Evolutionary conservation across 2,329 filamentous ascomycete genomes (phyloP), one percentile per base, ranked within the genome.

Genomic region (Fusarium praegraminearum): DNA sequence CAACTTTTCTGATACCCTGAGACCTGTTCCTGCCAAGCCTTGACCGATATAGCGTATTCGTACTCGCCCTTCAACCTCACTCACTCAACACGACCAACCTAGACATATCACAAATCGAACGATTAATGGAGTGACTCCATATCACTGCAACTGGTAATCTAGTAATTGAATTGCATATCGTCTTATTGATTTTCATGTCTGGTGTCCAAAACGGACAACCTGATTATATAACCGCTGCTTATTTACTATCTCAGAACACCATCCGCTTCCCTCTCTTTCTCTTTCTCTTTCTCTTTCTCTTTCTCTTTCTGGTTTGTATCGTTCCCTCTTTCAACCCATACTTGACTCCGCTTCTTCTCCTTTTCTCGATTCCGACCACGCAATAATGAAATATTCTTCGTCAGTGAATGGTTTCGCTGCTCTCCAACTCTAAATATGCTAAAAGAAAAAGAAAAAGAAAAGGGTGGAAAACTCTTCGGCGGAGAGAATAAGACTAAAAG

Each of bases 391-490:
- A 73, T 63, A 57, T 62, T 65, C 53, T 69, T 73, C 69, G 62
- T 74, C 62, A 73, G 68, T 71, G 73, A 75, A 75, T 74, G 70
- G 67, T 62, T 65, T 66, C 71, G 71, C 71, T 69, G 67, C 69
- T 72, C 62, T 71, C 69, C 65, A 73, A 74, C 74, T 77, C 75
- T 75, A 77, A 74, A 69, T 50, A 75, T 75, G 72, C 73, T 18
- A 26, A 64, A 60, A 57, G 28, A 62, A 72, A 60, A 57, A 28
- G 56, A 8, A 65, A 73, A 60, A 55, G 33, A 59, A 63, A 69
- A 60, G 45, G 57, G 49, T 62, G 56, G 71, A 71, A 69, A 56
- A 74, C 18, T 26, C n/a, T 40, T 71, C 15, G 65, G 71, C 70
- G 62, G 61, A 63, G 62, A 45, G 64, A 63, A 65, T 41, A 53